Base-by-base conservation (phyloP, 495 filamentous ascomycete genomes). In the Parathielavia appendiculata region DNA sequence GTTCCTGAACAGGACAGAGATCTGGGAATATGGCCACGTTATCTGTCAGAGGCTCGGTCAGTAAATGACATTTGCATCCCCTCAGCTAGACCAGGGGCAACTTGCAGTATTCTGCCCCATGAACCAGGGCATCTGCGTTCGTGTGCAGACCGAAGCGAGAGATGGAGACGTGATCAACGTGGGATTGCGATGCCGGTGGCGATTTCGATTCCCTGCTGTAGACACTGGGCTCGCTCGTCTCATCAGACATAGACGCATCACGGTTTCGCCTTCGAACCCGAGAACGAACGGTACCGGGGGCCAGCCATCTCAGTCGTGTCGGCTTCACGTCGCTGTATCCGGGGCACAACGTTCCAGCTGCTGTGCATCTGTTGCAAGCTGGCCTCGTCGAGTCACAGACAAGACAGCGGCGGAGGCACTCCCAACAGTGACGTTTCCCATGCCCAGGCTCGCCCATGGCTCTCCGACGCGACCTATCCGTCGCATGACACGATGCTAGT, bases 1-100 rank as follows among this genome's bases (percentile, higher is more conserved):
- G 65, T 35, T 63, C 62, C 11, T 56, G 40, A 22, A 64, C 57
- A 30, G 26, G 26, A 30, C 26, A 30, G 2, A 30, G 26, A 30
- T 30, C 26, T 30, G 26, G 26, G 8, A 14, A 38, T 38, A 38
- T 38, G 35, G 35, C 9, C 35, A 38, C 48, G 34, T 74, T 72
- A 46, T 62, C 71, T 74, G 54, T 43, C 6, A 34, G 12, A 14
- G 40, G 7, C 5, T 19, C 5, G 2, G 12, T 13, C 13, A 41
- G 38, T 44, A 5, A 38, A 39, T 30, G 26, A 3, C 23, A 32
- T 11, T 54, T 1, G 23, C 38, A 35, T 14, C 8, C 9, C 22
- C 20, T 54, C 4, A 5, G 0, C 6, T 16, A n/a, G 11, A 22
- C 14, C 2, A 35, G 23, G 0, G 2, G 16, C 1, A 32, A 55